Evolutionary conservation across 2,329 filamentous ascomycete species (phyloP), one percentile per base, ranked within the genome.

Genomic region (Aspergillus viridinutans): DNA sequence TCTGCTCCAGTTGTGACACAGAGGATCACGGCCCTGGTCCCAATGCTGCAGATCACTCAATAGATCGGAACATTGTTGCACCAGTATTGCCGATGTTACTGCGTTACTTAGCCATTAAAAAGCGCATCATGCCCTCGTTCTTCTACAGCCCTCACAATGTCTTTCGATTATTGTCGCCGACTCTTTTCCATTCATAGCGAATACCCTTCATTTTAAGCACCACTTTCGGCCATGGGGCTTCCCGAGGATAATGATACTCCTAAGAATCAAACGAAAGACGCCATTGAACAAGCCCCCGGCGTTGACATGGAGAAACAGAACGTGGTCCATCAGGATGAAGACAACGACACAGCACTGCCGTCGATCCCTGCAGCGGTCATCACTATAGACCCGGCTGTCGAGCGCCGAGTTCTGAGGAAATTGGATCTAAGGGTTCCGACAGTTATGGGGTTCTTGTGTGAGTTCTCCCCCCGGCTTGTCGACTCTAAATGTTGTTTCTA

Each of bases 371-470:
- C 53, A n/a, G 25, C 58, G 5, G 35, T 47, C 7, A 47, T 59
- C 9, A 26, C 59, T 50, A 72, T 76, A 50, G 71, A 76, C 50
- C 71, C 72, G 9, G 66, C 62, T 26, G 35, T 75, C 23, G 74
- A 76, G 58, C 64, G 63, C 28, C 67, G 69, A 14, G 64, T 76
- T 3, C 52, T 76, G 48, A 65, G 69, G 12, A 76, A 76, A 57
- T 49, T 76, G 52, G 74, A 76, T 52, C 59, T 55, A 52, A 64
- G 68, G 35, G 62, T 76, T 20, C 72, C 72, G 3, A 69, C 68
- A 0, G 61, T 76, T 26, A 60, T 75, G 52, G 73, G 64, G 2
- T 75, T 74, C 53, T 66, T 77, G 56, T 77, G 75, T 77, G 71
- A 58, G 71, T 54, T 20, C 49, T n/a, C 28, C 21, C 28, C 59